phyloP scores from a whole-genome alignment of 108 stramenopile species.

The Mediolabrus comicus region DNA sequence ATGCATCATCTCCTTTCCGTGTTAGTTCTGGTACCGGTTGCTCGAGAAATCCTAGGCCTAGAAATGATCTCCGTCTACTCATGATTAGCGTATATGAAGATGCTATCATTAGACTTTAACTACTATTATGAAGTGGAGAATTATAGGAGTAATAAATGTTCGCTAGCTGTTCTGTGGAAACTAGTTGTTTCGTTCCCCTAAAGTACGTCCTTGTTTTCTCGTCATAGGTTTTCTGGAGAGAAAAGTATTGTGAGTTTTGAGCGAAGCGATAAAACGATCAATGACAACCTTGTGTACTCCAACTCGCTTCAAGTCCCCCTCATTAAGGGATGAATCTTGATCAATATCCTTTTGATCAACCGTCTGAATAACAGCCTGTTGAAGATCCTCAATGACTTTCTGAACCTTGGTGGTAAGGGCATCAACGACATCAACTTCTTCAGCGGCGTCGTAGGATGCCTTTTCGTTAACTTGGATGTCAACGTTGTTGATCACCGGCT shows the following conservation, averaged over 20 bases:
- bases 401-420: background rate
- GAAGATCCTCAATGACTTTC: background rate
- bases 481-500: background rate
- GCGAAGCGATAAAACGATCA: no score
- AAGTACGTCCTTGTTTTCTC: conserved; percentile 41
- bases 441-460: background rate
- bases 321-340: conserved; percentile 3
- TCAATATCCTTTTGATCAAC: conserved; percentile 18
- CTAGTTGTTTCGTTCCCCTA: no score
- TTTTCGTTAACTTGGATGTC: background rate
- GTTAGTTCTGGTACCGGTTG: background rate
- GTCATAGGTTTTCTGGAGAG: conserved; percentile 36
- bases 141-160: no score
- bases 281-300: conserved; percentile 52
- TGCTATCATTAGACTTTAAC: no score
- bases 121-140: no score
- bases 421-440: no score
- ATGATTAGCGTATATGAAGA: no score
- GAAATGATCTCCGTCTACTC: background rate
- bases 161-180: no score
- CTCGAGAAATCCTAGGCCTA: background rate
- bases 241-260: no score
- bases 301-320: conserved; percentile 42
- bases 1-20: background rate
- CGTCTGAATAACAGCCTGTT: conserved; percentile 10